Evolutionary conservation across 2,329 filamentous ascomycete genomes (phyloP), one percentile per base, ranked within the genome.

Genomic region (Albophoma yamanashiensis): DNA sequence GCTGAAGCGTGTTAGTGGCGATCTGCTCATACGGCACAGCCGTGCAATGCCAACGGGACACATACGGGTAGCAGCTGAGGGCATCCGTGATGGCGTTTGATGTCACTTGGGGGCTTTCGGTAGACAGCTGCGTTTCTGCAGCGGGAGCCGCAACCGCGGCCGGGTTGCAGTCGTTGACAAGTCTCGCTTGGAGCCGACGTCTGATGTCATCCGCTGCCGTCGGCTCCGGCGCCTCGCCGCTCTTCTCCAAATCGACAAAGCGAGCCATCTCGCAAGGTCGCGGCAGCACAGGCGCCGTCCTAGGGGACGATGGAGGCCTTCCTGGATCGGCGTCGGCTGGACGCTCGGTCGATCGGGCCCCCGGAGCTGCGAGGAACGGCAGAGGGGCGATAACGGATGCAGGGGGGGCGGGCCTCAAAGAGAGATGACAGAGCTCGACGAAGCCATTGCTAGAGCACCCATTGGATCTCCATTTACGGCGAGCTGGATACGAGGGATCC

Each of bases 1-100:
- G 67, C 92, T 96, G 27, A 77, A 47, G 58, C 36, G 25, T 56
- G 45, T 38, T 39, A 57, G 14, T 4, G 34, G 17, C 22, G 22
- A 17, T 42, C 14, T 12, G 55, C 12, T 25, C 31, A 53, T 20
- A 52, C 40, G 40, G 39, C 25, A 22, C 55, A 34, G 56, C 55
- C 36, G 50, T 62, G 64, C 61, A 17, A 43, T 2, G 1, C 12
- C 11, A 12, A 22, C 20, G 11, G 25, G 6, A 5, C 4, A 58
- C 66, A 42, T 69, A 75, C 73, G 73, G 73, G 62, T 74, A 75
- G 59, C 72, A 74, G 59, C 69, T 67, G 59, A 75, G 70, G 2
- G 73, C 71, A 45, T 67, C 65, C 12, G 67, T 69, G 5, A 69
- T 65, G 52, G 66, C 64, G 55, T 62, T 71, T 47, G 52, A 55